Evolutionary conservation across 202 grass and related monocot species (phyloP).

Genomic region (Brachypodium distachyon): DNA sequence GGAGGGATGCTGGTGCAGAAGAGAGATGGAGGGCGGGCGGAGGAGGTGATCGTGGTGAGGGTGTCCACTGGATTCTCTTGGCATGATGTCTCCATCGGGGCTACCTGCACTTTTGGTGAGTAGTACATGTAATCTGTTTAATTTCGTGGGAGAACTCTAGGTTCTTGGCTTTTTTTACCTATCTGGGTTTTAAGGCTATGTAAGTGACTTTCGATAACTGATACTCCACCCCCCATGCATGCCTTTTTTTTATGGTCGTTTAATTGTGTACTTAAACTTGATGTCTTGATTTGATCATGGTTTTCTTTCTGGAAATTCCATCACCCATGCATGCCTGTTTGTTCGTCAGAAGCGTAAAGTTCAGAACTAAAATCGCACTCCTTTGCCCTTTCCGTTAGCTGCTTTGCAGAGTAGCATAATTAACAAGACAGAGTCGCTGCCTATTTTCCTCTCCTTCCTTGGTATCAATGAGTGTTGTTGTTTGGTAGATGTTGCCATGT

Average conservation of each 20-base stretch:
- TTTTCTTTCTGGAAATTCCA: neutral
- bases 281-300: neutral
- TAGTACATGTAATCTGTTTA: neutral
- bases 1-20: slow-evolving; percentile 92
- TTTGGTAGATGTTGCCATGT: slow-evolving; percentile 15
- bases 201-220: neutral
- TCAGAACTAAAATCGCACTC: neutral
- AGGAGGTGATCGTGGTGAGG: slow-evolving; percentile 48
- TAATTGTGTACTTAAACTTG: neutral
- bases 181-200: neutral
- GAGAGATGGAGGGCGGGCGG: slow-evolving; percentile 26
- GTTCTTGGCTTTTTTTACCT: neutral
- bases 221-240: too few species aligned
- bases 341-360: neutral
- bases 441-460: neutral
- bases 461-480: neutral
- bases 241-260: neutral
- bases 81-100: slow-evolving; percentile 64
- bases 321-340: neutral
- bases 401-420: too few species aligned
- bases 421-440: neutral
- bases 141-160: neutral
- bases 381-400: neutral
- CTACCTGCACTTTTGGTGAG: slow-evolving; percentile 70
- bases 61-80: slow-evolving; percentile 62